Evolutionary conservation across 1,284 basidiomycete genomes (phyloP).

Genomic region (Boletus semigastroideus): DNA sequence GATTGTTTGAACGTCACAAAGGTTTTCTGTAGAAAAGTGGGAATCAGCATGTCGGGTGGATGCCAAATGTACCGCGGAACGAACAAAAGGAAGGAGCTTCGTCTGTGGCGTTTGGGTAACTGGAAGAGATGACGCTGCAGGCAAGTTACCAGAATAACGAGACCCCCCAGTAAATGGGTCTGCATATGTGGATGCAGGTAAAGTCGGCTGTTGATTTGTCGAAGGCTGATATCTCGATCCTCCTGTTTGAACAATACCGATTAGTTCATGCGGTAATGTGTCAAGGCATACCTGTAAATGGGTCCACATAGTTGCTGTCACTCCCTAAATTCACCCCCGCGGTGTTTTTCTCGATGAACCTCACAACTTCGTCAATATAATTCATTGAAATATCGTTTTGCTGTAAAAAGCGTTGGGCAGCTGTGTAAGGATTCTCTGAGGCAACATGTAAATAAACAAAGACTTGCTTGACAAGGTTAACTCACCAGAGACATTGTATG

Average conservation of each 20-base stretch:
- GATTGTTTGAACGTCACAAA: conserved; percentile 82
- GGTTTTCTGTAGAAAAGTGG: conserved; percentile 40
- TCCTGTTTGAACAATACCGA: conserved; percentile 30
- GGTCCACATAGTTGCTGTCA: conserved; percentile 74
- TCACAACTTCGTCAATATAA: conserved; percentile 90
- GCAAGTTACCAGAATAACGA: conserved; percentile 32
- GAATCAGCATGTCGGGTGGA: conserved; percentile 1
- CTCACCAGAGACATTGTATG: conserved; percentile 86
- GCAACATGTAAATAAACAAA: conserved; percentile 4
- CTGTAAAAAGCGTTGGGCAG: conserved; percentile 88
- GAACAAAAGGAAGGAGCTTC: conserved; percentile 61
- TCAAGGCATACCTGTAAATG: conserved; percentile 74
- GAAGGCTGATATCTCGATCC: conserved; percentile 31
- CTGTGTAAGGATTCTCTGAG: conserved; percentile 88
- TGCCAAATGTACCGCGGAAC: conserved; percentile 22
- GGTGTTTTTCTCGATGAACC: conserved; percentile 94
- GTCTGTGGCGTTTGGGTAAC: conserved; percentile 29
- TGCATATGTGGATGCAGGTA: conserved; percentile 34
- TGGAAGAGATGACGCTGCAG: conserved; percentile 24
- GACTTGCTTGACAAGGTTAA: conserved; percentile 1
- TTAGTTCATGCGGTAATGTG: conserved; percentile 8
- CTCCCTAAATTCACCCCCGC: conserved; percentile 69
- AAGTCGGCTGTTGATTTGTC: conserved; percentile 8
- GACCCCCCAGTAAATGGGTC: conserved; percentile 44
- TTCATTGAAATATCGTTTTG: conserved; percentile 80